These are phyloP conservation scores for Kodamaea ohmeri DNA, from an alignment of 1,139 yeast species.

Conservation along the genomic window DNA sequence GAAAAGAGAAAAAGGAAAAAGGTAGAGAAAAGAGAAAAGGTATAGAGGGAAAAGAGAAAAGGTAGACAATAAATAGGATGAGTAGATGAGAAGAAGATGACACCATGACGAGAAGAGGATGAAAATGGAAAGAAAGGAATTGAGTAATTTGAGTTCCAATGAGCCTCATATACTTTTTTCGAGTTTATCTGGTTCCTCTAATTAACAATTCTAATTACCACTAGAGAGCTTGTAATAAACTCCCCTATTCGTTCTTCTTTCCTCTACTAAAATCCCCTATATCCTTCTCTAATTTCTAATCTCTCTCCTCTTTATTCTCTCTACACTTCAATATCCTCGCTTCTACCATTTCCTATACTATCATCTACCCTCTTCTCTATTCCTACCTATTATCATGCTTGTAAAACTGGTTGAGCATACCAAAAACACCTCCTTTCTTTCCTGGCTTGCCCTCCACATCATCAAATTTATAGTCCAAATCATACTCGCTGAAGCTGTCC, in stretches of 20 bases:
- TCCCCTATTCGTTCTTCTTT: too few relatives aligned
- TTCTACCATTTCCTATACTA: background rate
- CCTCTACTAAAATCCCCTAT: too few relatives aligned
- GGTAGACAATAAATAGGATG: too few relatives aligned
- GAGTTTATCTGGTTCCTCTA: too few relatives aligned
- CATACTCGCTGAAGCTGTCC: slow-evolving; percentile 2
- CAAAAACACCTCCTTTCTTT: slow-evolving; percentile 58
- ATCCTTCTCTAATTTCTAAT: background rate
- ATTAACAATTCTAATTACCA: too few relatives aligned
- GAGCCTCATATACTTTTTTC: too few relatives aligned
- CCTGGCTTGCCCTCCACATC: slow-evolving; percentile 5
- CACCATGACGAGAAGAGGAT: too few relatives aligned
- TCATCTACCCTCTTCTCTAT: background rate
- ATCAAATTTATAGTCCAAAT: background rate
- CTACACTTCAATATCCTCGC: background rate
- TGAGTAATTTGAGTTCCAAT: too few relatives aligned
- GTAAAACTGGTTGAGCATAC: slow-evolving; percentile 80
- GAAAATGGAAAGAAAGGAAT: too few relatives aligned
- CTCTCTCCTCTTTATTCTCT: background rate
- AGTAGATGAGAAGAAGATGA: too few relatives aligned
- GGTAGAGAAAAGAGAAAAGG: background rate
- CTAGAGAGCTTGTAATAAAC: too few relatives aligned
- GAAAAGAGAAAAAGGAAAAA: slow-evolving; percentile 2
- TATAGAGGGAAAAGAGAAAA: too few relatives aligned
- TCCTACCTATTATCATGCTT: slow-evolving; percentile 43